phyloP scores from a whole-genome alignment of 257 asterid genomes.

The Solanum pimpinellifolium region DNA sequence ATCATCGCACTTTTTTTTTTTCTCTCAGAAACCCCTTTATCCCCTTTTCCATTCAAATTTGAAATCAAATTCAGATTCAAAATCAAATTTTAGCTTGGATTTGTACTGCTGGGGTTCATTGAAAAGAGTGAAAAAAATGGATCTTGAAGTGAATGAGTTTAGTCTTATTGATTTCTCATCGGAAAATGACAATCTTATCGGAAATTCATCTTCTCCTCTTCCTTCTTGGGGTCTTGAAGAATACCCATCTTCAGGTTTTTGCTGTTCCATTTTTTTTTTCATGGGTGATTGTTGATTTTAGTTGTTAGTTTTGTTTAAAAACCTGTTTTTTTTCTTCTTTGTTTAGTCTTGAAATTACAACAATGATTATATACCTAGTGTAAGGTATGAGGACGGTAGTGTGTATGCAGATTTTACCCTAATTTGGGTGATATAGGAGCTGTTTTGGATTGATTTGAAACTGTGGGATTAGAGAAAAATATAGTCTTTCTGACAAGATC shows the following conservation, averaged over 20 bases:
- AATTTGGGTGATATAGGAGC: not conserved
- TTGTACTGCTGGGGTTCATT: not conserved
- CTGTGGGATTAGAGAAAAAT: not conserved
- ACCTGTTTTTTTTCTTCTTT: not conserved
- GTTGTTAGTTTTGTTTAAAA: not conserved
- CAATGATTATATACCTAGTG: not conserved
- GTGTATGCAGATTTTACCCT: not conserved
- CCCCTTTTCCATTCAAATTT: not conserved
- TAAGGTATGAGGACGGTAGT: not conserved
- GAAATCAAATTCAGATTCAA: not conserved
- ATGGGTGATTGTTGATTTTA: not conserved
- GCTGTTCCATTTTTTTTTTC: not conserved
- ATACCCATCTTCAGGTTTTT: conserved; percentile 31
- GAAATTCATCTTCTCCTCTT: conserved; percentile 6
- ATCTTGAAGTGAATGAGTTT: conserved; percentile 28
- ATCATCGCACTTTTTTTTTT: not conserved
- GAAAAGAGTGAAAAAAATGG: conserved; percentile 19
- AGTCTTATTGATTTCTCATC: conserved; percentile 25
- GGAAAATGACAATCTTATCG: conserved; percentile 10
- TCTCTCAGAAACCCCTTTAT: not conserved
- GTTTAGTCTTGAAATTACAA: not conserved
- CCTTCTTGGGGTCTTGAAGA: conserved; percentile 1
- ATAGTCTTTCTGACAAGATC: not conserved
- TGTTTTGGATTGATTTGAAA: not conserved
- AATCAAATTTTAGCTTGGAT: not conserved